Conservation (phyloP, 306 rosid species). For the Dalbergia cultrata region DNA sequence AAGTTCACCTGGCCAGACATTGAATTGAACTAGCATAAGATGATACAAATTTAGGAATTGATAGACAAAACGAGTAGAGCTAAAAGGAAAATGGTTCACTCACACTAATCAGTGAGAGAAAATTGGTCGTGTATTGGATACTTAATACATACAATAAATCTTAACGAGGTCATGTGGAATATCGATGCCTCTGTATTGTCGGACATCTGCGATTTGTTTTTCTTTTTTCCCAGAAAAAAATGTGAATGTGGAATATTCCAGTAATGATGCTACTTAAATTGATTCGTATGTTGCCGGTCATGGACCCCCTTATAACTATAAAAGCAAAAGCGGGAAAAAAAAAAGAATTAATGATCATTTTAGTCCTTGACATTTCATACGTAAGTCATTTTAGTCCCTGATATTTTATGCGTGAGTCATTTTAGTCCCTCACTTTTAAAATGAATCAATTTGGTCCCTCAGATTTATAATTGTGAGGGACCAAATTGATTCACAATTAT, state of each 20-base stretch:
- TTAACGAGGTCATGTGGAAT: not conserved
- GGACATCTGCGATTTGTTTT: not conserved
- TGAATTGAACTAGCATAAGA: conserved; percentile 24
- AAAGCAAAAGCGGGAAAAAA: not conserved
- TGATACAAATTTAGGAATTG: not conserved
- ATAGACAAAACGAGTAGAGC: not conserved
- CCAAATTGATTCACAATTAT: no score
- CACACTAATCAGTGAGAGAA: not conserved
- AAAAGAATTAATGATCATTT: no score
- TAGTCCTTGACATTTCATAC: no score
- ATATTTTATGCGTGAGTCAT: no score
- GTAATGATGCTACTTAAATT: conserved; percentile 3
- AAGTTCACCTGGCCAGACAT: not conserved
- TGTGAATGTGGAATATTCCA: conserved; percentile 4
- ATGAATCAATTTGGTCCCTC: no score
- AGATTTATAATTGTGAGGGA: no score
- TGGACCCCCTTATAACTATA: conserved; percentile 29
- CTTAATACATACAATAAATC: not conserved
- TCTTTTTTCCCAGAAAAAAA: not conserved
- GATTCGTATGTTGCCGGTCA: conserved; percentile 4
- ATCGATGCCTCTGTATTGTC: not conserved
- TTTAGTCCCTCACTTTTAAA: no score
- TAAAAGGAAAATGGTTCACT: not conserved
- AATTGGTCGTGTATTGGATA: not conserved
- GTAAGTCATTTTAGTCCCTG: no score